phyloP scores from a whole-genome alignment of 2,329 filamentous ascomycete species.

The Didymella keratinophila region DNA sequence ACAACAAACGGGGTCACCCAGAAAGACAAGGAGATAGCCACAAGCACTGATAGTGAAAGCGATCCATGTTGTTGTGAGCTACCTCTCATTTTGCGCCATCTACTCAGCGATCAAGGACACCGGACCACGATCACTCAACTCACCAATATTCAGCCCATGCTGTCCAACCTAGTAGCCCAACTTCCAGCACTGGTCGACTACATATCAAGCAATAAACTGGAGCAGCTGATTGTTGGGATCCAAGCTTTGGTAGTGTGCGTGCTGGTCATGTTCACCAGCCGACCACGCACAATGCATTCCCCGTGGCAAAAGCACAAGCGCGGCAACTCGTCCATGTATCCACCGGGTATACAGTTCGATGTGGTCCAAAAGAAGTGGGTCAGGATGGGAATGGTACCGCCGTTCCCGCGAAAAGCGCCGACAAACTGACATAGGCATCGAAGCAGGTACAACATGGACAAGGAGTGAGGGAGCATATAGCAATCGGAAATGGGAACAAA shows the following conservation, averaged over 20 bases:
- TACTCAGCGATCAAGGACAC: not conserved
- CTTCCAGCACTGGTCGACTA: not conserved
- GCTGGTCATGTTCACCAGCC: not conserved
- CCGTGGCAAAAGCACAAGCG: not conserved
- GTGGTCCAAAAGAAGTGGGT: not conserved
- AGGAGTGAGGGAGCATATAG: too few relatives aligned
- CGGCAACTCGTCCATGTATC: not conserved
- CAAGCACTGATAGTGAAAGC: not conserved
- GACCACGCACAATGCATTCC: not conserved
- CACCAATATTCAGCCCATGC: not conserved
- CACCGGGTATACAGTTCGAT: slow-evolving; percentile 5
- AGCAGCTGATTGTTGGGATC: too few relatives aligned
- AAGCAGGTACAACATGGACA: too few relatives aligned
- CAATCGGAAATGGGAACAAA: too few relatives aligned
- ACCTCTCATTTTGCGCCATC: not conserved
- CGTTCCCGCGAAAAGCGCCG: not conserved
- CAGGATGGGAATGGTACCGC: not conserved
- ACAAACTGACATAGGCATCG: not conserved
- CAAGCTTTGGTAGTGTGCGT: not conserved
- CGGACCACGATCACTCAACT: not conserved
- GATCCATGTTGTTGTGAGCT: not conserved
- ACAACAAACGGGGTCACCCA: not conserved
- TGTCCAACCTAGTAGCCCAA: not conserved
- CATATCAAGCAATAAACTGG: not conserved
- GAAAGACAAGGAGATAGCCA: not conserved